Conservation (phyloP, 1,284 basidiomycete species). For the Ceratobasidium sp. region DNA sequence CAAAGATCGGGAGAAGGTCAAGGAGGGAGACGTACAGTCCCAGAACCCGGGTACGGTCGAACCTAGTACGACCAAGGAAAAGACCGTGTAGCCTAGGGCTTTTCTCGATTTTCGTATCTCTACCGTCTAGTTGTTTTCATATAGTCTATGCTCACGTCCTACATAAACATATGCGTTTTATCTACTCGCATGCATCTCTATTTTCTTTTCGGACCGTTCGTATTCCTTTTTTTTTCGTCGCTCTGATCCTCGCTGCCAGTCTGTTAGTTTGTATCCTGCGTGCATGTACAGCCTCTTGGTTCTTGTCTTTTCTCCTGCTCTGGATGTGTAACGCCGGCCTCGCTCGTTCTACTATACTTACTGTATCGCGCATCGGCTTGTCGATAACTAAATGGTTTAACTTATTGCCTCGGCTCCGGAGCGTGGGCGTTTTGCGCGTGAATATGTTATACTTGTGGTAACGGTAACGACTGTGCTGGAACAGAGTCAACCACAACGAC, state of each 20-base stretch:
- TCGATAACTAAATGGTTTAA: conserved; percentile 26
- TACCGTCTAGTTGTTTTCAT: not conserved
- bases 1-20: conserved; percentile 9
- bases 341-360: conserved; percentile 12
- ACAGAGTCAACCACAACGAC: conserved; percentile 34
- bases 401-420: conserved; percentile 5
- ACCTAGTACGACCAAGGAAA: conserved; percentile 10
- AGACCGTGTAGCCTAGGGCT: not conserved
- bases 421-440: not conserved
- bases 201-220: conserved; percentile 25
- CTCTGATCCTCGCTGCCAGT: not conserved
- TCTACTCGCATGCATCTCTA: not conserved
- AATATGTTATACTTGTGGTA: not conserved
- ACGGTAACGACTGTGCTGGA: conserved; percentile 1
- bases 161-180: not conserved
- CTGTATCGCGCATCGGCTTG: conserved; percentile 22
- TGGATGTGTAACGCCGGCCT: conserved; percentile 5
- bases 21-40: not conserved
- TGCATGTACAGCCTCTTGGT: conserved; percentile 5
- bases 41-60: not conserved
- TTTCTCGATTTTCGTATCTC: not conserved
- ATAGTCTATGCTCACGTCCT: not conserved
- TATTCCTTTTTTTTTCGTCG: conserved; percentile 13
- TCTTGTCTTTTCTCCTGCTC: not conserved
- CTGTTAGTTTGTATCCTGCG: conserved; percentile 5